Conservation (phyloP, 495 filamentous ascomycete genomes). For the Parachaetomium inaequale region DNA sequence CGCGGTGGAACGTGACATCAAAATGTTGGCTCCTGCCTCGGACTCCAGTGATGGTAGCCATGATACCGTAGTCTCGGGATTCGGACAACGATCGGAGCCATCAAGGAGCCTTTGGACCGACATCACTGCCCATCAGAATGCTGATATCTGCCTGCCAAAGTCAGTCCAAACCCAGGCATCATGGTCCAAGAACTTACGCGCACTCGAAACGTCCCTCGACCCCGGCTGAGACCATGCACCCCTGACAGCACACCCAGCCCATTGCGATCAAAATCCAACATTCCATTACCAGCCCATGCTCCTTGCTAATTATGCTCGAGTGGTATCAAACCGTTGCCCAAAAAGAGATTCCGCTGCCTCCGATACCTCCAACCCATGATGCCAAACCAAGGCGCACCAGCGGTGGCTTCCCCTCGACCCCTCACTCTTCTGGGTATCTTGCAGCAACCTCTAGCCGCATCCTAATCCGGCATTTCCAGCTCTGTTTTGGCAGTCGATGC, state of each 20-base stretch:
- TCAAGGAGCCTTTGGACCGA: neutral
- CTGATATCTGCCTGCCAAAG: no score
- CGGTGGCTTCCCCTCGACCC: neutral
- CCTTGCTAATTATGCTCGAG: neutral
- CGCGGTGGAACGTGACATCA: neutral
- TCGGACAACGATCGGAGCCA: neutral
- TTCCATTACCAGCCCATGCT: slow-evolving; percentile 3
- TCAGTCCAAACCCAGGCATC: no score
- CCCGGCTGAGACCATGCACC: neutral
- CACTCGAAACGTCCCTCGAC: neutral
- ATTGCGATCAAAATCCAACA: no score
- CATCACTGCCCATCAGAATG: neutral
- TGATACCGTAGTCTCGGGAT: neutral
- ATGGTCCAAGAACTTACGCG: neutral
- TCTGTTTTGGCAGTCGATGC: neutral
- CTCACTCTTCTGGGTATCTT: neutral
- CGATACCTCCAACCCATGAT: neutral
- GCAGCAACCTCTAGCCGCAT: neutral
- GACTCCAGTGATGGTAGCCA: neutral
- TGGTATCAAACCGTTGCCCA: slow-evolving; percentile 8
- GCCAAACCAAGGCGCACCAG: neutral
- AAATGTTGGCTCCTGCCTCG: neutral
- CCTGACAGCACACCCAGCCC: no score
- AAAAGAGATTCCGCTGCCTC: neutral
- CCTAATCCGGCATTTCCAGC: neutral